Base-by-base conservation (phyloP, 345 rosid genomes). In the Citropsis articulata region DNA sequence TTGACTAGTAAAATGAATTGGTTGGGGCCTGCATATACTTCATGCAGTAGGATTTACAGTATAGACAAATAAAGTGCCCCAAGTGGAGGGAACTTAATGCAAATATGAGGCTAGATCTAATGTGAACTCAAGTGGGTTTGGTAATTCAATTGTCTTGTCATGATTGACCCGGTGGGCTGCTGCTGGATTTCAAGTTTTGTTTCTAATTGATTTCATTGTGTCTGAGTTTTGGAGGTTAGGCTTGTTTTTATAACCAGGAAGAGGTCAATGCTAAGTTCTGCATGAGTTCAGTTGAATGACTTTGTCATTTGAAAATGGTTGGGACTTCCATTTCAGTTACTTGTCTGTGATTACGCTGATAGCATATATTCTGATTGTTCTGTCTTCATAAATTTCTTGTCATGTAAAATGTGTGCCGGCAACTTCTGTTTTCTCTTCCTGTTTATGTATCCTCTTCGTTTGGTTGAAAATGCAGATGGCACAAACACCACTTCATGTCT, bases 401-500 rank as follows among this genome's bases (percentile, higher is more conserved):
- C 22, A 40, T 50, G 33, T 48, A 13, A 19, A 45, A 22, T n/a
- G 8, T 35, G n/a, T 66, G 22, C 1, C 24, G 24, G 24, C 55
- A 9, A 9, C 28, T 0, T 24, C 19, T 9, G 6, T 22, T 60
- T 71, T 66, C 25, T 21, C 61, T 69, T 66, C 56, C 10, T 28
- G 64, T 31, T 59, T 48, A 64, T 62, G 57, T 30, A 69, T 45
- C 61, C 71, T 64, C 35, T 66, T 69, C 48, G 42, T 77, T 79
- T 84, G 67, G 48, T 77, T 79, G 50, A 56, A 56, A n/a, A 21
- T 87, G 85, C 86, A 97, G 99, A 97, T 97, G 96, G 88, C 93
- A 48, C 98, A 97, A 82, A 97, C 99, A 59, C 99, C 99, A 1
- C 92, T 97, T 67, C 99, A 97, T 88, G 91, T 94, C 55, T 85